phyloP scores from a whole-genome alignment of 106 monocot genomes.

The Dendrobium huoshanense region DNA sequence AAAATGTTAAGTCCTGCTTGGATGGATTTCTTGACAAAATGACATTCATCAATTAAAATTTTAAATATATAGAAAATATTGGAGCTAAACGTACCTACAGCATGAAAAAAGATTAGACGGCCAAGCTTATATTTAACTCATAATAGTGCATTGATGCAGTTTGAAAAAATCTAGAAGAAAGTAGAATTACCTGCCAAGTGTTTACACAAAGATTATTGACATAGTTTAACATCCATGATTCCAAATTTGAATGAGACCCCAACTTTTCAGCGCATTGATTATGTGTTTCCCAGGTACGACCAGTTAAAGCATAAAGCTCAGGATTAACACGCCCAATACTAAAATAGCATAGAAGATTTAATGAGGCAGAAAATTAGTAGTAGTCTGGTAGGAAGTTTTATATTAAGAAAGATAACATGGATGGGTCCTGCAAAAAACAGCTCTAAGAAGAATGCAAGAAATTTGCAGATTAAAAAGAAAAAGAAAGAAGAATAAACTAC shows the following conservation, averaged over 20 bases:
- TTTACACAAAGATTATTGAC: slow-evolving; percentile 71
- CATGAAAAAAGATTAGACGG: not conserved
- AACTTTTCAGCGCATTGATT: slow-evolving; percentile 6
- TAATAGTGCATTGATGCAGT: not conserved
- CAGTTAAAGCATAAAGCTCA: slow-evolving; percentile 87
- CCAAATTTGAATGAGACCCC: slow-evolving; percentile 34
- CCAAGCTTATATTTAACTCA: not conserved
- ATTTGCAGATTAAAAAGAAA: not conserved
- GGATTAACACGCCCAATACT: slow-evolving; percentile 92
- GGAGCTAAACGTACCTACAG: not conserved
- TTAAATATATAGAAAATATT: not conserved
- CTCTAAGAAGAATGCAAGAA: not conserved
- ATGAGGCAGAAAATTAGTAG: not conserved
- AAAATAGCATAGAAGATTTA: slow-evolving; percentile 11
- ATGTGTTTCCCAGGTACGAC: slow-evolving; percentile 55
- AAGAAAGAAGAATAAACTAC: not conserved
- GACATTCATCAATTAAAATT: not conserved
- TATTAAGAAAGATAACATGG: not conserved
- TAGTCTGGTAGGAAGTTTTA: not conserved
- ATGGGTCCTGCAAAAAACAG: not conserved
- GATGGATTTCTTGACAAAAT: not conserved
- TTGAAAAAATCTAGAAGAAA: not conserved
- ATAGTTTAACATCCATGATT: slow-evolving; percentile 78
- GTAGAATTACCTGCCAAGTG: slow-evolving; percentile 74
- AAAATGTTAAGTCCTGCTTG: not conserved